Evolutionary conservation across 768 basidiomycete genomes (phyloP).

Genomic region (Terana coerulea): DNA sequence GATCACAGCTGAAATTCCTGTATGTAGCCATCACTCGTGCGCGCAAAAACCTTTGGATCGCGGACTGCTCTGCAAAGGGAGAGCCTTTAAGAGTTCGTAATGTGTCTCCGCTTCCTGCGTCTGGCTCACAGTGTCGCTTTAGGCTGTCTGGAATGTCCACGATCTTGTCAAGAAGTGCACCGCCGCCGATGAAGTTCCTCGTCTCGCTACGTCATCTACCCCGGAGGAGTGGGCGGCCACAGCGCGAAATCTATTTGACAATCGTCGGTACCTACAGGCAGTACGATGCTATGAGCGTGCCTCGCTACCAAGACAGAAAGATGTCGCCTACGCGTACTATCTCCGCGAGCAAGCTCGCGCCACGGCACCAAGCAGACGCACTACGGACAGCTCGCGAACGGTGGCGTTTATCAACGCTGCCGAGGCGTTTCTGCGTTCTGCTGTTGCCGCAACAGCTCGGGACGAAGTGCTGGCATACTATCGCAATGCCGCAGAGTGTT

Average conservation of each 20-base stretch:
- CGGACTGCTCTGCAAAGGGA: slow-evolving; percentile 53
- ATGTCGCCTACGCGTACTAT: slow-evolving; percentile 48
- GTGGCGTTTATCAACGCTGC: slow-evolving; percentile 9
- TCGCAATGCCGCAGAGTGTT: slow-evolving; percentile 22
- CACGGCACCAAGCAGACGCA: slow-evolving; percentile 25
- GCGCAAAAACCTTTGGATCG: slow-evolving; percentile 67
- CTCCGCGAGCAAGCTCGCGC: slow-evolving; percentile 49
- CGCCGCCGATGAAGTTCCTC: slow-evolving; percentile 50
- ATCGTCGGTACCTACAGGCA: slow-evolving; percentile 49
- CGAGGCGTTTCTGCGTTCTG: slow-evolving; percentile 10
- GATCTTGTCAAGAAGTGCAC: slow-evolving; percentile 45
- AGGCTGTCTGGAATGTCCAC: slow-evolving; percentile 51
- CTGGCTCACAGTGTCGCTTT: slow-evolving; percentile 40
- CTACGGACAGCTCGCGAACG: neutral
- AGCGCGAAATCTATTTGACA: slow-evolving; percentile 37
- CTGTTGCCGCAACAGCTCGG: neutral
- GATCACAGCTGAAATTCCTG: slow-evolving; percentile 56
- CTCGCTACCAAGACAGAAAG: slow-evolving; percentile 35
- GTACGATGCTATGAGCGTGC: slow-evolving; percentile 53
- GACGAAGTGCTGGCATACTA: slow-evolving; percentile 6
- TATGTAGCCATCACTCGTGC: slow-evolving; percentile 77
- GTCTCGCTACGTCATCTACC: slow-evolving; percentile 51
- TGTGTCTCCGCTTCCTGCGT: slow-evolving; percentile 30
- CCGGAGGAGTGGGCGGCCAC: slow-evolving; percentile 42
- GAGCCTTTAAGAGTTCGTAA: slow-evolving; percentile 55